These are phyloP conservation scores for Penstemon newberryi DNA, from an alignment of 257 asterid species.

Conservation along the genomic window DNA sequence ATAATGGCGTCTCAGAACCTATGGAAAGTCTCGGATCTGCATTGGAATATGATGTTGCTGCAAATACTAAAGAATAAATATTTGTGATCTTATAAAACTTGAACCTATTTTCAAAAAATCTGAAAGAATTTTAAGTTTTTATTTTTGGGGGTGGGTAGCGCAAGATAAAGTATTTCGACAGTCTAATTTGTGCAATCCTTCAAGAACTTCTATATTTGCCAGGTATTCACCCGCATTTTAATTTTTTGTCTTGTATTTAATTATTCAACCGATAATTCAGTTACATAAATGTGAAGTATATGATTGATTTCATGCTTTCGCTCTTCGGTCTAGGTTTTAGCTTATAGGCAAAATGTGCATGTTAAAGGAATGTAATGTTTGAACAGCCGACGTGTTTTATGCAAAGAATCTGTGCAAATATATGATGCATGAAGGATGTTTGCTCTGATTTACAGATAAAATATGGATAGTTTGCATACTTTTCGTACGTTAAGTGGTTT, in stretches of 20 bases:
- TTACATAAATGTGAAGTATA: background rate
- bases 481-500: constrained; percentile 17
- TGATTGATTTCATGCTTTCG: constrained; percentile 19
- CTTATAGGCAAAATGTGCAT: constrained; percentile 35
- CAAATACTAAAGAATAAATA: constrained; percentile 1
- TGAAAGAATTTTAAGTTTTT: no score
- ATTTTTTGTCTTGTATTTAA: background rate
- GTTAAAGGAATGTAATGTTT: constrained; percentile 16
- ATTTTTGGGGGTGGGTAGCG: background rate
- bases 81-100: no score
- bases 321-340: constrained; percentile 61
- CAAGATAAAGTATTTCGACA: no score
- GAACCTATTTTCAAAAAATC: no score
- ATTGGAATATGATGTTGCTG: constrained; percentile 46
- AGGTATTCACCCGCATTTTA: no score
- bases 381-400: constrained; percentile 9
- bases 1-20: constrained; percentile 58
- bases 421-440: constrained; percentile 25
- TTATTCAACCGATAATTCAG: no score
- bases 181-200: no score
- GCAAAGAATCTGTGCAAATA: constrained; percentile 24
- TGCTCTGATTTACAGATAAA: constrained; percentile 17
- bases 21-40: constrained; percentile 46
- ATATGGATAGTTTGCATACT: constrained; percentile 25
- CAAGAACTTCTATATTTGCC: no score